Percentiles rank a stretch among this genome's conserved stretches.
Conservation (phyloP, 495 filamentous ascomycete genomes). For the Talaromyces adpressus region DNA sequence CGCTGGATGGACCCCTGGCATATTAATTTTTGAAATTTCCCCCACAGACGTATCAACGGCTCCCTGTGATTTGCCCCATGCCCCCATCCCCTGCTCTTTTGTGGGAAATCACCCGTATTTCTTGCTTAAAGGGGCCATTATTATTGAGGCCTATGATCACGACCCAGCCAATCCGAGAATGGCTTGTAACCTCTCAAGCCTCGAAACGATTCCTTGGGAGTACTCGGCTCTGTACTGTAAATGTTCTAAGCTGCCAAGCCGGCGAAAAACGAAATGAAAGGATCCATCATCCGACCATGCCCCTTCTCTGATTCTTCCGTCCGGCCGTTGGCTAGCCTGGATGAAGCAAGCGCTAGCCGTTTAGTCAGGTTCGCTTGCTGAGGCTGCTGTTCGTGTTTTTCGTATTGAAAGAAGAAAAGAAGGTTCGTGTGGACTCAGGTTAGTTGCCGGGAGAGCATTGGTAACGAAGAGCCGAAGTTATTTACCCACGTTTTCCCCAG, state of each 20-base stretch:
- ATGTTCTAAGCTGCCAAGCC: background rate
- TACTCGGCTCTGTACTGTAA: background rate
- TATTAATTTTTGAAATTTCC: background rate
- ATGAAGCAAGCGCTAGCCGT: background rate
- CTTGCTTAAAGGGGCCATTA: background rate
- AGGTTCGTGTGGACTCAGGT: background rate
- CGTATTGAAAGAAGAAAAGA: background rate
- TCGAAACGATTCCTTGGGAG: background rate
- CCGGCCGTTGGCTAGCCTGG: background rate
- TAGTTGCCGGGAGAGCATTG: too few species aligned
- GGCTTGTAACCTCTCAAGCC: background rate
- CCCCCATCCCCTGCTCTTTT: background rate
- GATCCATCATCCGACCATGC: background rate
- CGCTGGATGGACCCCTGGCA: background rate
- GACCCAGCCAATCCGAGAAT: background rate
- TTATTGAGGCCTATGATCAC: background rate
- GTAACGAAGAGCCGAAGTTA: background rate
- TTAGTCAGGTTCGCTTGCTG: background rate
- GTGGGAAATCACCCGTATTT: background rate
- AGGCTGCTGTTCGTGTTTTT: background rate
- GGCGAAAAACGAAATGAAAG: background rate
- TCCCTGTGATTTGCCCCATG: background rate
- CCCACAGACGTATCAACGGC: background rate
- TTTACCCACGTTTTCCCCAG: constrained; percentile 6
- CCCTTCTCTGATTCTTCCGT: background rate